Evolutionary conservation across 1,139 yeast species (phyloP).

Genomic region (Sugiyamaella pinicola): DNA sequence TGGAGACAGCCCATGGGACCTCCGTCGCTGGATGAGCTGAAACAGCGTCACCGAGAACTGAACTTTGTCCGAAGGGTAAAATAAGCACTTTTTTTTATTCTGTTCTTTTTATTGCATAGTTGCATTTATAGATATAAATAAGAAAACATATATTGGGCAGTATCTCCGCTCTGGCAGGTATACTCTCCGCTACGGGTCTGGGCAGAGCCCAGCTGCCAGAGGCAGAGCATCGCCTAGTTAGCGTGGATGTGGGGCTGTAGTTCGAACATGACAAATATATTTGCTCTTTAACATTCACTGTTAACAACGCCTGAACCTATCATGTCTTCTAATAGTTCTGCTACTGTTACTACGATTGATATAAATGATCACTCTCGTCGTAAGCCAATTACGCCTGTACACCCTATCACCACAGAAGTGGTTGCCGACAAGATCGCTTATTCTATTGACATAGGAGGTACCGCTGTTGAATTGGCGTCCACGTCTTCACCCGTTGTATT

Average conservation of each 20-base stretch:
- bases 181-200: too few relatives aligned
- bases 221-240: too few relatives aligned
- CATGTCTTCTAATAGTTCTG: too few relatives aligned
- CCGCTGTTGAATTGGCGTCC: background rate
- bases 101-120: slow-evolving; percentile 1
- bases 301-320: too few relatives aligned
- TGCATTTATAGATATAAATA: slow-evolving; percentile 3
- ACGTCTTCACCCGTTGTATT: background rate
- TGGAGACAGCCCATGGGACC: slow-evolving; percentile 41
- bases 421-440: background rate
- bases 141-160: background rate
- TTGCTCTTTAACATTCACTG: background rate
- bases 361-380: slow-evolving; percentile 3
- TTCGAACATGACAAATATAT: too few relatives aligned
- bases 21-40: slow-evolving; percentile 39
- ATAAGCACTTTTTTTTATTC: background rate
- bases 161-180: too few relatives aligned
- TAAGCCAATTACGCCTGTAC: slow-evolving; percentile 7
- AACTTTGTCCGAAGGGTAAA: slow-evolving; percentile 28
- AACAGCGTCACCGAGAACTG: slow-evolving; percentile 23
- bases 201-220: too few relatives aligned
- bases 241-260: too few relatives aligned
- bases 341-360: slow-evolving; percentile 4
- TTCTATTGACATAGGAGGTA: background rate
- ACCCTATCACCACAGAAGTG: slow-evolving; percentile 9